phyloP scores from a whole-genome alignment of 176 grass and related monocot species.

The Oryza australiensis region DNA sequence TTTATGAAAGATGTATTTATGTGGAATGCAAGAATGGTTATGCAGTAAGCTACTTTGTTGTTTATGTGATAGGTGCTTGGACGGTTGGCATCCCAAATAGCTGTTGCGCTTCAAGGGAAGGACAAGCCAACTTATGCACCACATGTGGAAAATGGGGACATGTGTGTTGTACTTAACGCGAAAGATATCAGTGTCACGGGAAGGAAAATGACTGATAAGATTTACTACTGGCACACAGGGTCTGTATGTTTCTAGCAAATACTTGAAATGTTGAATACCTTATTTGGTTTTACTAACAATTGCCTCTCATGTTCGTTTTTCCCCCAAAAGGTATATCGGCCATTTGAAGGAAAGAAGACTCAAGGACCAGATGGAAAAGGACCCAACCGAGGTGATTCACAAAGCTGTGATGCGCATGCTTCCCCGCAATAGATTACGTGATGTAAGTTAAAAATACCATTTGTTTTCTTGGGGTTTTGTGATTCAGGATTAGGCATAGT shows the following conservation, averaged over 20 bases:
- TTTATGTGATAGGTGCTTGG: constrained; percentile 60
- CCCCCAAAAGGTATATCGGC: constrained; percentile 56
- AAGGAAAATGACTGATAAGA: constrained; percentile 78
- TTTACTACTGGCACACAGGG: constrained; percentile 88
- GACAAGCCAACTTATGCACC: constrained; percentile 86
- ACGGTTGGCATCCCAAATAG: constrained; percentile 72
- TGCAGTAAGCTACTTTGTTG: not conserved
- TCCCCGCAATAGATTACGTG: constrained; percentile 73
- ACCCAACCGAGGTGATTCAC: constrained; percentile 78
- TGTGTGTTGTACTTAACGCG: constrained; percentile 84
- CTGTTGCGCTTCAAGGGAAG: constrained; percentile 78
- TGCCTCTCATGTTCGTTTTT: not conserved
- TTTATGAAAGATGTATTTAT: not conserved
- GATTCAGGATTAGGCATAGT: not conserved
- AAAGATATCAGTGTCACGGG: constrained; percentile 82
- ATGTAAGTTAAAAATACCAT: constrained; percentile 50
- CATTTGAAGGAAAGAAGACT: constrained; percentile 77
- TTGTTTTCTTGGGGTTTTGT: not conserved
- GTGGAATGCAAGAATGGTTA: not conserved
- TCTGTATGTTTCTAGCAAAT: constrained; percentile 23
- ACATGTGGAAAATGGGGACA: constrained; percentile 76
- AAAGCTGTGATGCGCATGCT: constrained; percentile 86
- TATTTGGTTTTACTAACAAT: constrained; percentile 2
- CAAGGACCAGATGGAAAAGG: constrained; percentile 80
- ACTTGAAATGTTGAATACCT: not conserved